Conservation (phyloP, 345 rosid genomes). For the Stellera chamaejasme region DNA sequence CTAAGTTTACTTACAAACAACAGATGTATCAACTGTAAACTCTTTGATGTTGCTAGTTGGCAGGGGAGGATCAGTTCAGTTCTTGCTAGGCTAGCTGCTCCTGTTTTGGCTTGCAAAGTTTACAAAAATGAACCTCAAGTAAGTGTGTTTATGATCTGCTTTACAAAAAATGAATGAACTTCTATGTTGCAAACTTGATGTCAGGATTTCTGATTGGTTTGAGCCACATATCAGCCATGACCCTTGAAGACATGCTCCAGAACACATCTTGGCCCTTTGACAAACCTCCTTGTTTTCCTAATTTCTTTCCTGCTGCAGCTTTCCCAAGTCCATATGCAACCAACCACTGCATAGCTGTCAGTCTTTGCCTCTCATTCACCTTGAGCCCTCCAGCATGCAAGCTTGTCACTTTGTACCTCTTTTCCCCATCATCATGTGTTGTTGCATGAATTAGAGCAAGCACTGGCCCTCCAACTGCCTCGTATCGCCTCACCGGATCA, state of each 20-base stretch:
- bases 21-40: too few relatives aligned
- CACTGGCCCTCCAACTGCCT: conserved; percentile 75
- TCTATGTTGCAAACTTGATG: conserved; percentile 38
- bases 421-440: conserved; percentile 30
- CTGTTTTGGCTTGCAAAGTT: too few relatives aligned
- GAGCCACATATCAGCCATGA: conserved; percentile 97
- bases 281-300: conserved; percentile 25
- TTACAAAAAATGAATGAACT: too few relatives aligned
- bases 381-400: conserved; percentile 66
- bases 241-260: conserved; percentile 90
- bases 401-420: conserved; percentile 48
- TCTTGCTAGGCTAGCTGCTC: too few relatives aligned
- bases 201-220: conserved; percentile 87
- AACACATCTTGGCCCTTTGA: conserved; percentile 39
- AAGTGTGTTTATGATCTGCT: too few relatives aligned
- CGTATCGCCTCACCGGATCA: conserved; percentile 83
- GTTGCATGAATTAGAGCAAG: conserved; percentile 52
- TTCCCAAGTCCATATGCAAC: conserved; percentile 65
- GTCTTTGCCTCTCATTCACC: conserved; percentile 55
- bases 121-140: too few relatives aligned
- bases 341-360: conserved; percentile 89
- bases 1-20: too few relatives aligned
- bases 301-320: conserved; percentile 29
- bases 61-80: too few relatives aligned
- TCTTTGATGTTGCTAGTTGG: too few relatives aligned